Base-by-base conservation (phyloP, 2,329 filamentous ascomycete species). In the Aspergillus fijiensis region DNA sequence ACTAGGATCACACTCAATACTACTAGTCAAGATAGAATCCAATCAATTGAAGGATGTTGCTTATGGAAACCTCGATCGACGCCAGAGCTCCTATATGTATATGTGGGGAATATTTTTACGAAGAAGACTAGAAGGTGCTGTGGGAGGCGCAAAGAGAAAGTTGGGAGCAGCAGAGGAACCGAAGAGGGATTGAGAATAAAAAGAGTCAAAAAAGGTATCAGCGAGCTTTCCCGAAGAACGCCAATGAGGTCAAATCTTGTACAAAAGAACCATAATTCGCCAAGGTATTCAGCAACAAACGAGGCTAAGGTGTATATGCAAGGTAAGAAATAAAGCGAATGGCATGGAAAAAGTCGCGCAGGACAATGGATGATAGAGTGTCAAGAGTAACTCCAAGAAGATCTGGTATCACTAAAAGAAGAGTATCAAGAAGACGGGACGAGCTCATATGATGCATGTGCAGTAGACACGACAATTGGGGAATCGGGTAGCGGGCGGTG, bases 341-440 rank as follows among this genome's bases (percentile, higher is more conserved):
- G 42, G 57, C 49, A 23, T 39, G 19, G 5, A 45, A 45, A 11
- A 49, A 55, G 33, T 31, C 29, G 27, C 33, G 57, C n/a, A 33
- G 51, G 29, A 54, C 35, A 49, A 39, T 49, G 35, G 27, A 51
- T 49, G 54, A 23, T 51, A 58, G 31, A 42, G 49, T 50, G 25
- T 33, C 48, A 45, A 35, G 16, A 33, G 57, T 52, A 49, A 57
- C 62, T 54, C 50, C 51, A 60, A 57, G 56, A 63, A 58, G 50
- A 57, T 63, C 56, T 60, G 62, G 62, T 64, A 64, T 64, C 60
- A 58, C 57, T 57, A 16, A 55, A 57, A 55, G 35, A 33, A 19
- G 33, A 55, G 10, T 29, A 50, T 53, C 23, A 33, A 48, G 29
- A 29, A 47, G 23, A 47, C 29, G 19, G n/a, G 47, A 49, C 29